These are phyloP conservation scores for Scheffersomyces parashehatae DNA, from an alignment of 1,139 yeast genomes.

Conservation along the genomic window DNA sequence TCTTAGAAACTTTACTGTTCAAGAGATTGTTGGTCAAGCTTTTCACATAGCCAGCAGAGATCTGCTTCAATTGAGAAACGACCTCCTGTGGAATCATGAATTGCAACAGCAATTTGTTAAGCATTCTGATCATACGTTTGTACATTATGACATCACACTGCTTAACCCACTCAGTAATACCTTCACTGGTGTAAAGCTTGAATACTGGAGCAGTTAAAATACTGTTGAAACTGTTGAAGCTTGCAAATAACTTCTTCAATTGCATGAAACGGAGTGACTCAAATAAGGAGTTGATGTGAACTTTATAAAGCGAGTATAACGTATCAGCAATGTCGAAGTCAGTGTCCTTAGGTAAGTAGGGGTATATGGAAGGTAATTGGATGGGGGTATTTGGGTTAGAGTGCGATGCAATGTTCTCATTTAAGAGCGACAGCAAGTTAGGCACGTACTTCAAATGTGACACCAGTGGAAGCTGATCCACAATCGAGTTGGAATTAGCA, in stretches of 20 bases:
- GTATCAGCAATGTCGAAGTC: constrained; percentile 66
- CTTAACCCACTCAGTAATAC: constrained; percentile 59
- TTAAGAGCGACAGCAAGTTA: constrained; percentile 29
- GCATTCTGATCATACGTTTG: constrained; percentile 58
- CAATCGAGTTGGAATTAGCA: constrained; percentile 11
- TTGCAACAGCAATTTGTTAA: constrained; percentile 68
- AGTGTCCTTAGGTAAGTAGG: constrained; percentile 47
- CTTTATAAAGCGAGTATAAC: constrained; percentile 57
- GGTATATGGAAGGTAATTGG: constrained; percentile 53
- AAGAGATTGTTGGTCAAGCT: constrained; percentile 35
- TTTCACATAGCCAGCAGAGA: constrained; percentile 44
- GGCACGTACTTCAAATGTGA: constrained; percentile 38
- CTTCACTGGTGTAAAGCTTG: constrained; percentile 55
- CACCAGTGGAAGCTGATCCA: constrained; percentile 18
- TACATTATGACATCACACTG: constrained; percentile 68
- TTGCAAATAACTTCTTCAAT: constrained; percentile 56
- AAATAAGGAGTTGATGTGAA: constrained; percentile 62
- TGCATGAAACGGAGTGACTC: constrained; percentile 72
- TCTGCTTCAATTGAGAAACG: constrained; percentile 46
- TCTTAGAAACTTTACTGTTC: constrained; percentile 49
- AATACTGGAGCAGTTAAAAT: constrained; percentile 67
- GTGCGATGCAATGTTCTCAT: constrained; percentile 17
- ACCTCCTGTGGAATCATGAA: constrained; percentile 56
- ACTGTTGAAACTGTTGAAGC: constrained; percentile 56
- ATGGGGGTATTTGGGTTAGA: constrained; percentile 31